Evolutionary conservation across 495 filamentous ascomycete genomes (phyloP), one percentile per base, ranked within the genome.

Genomic region (Daldinia loculata): DNA sequence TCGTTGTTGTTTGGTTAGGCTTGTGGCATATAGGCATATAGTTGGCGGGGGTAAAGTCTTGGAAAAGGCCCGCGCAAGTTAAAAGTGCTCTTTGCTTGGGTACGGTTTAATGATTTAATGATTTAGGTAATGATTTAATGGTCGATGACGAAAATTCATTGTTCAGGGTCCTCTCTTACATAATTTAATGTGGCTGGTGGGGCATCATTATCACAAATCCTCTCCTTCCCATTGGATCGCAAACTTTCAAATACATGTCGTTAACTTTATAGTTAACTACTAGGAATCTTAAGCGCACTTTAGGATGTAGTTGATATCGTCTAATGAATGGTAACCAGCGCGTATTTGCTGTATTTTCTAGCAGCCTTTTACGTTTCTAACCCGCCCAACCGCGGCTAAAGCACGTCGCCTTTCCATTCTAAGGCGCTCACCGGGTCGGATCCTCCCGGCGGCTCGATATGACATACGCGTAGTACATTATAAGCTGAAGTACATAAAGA

Each of bases 71-170:
- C 55, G 52, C 34, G 29, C 29, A 41, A 39, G 34, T 61, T 19
- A 26, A 62, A 36, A 61, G 7, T 51, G 60, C 30, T 38, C 56
- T 36, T 5, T n/a, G 15, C 39, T 58, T 19, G 29, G 43, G 19
- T 51, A 36, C 43, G 32, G n/a, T 56, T 32, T 17, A 7, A 27
- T 26, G 12, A 29, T 29, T 29, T 29, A 29, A 29, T 29, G 27
- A 6, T 29, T 29, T 29, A 26, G 3, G 0, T 27, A 30, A 30
- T 17, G 15, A 24, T 66, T 53, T 14, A 26, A 71, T 48, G 51
- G 26, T 74, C 67, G 66, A 76, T 76, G 74, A 76, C 74, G 74
- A 74, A 73, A 74, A 24, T 61, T 63, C 45, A 59, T 66, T 32
- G 15, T 17, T 50, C 56, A 59, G 66, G 74, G 69, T 66, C 69